A percentile compares a stretch with the other conserved stretches of the same genome.
Evolutionary conservation across 73 alveolate species (phyloP).

Genomic region (Blepharisma japonicum): DNA sequence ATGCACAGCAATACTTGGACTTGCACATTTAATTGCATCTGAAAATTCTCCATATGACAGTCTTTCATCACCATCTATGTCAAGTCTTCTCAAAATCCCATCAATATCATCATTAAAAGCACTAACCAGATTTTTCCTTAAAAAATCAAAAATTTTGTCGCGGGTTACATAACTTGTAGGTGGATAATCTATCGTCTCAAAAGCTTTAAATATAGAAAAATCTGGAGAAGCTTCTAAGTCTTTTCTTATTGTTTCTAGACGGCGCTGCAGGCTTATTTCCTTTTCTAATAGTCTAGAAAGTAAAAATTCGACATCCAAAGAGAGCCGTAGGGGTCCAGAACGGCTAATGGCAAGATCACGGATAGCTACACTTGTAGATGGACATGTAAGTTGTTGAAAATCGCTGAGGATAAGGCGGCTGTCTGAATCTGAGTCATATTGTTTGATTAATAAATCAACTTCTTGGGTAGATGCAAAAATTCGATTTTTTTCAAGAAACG

Average conservation of each 20-base stretch:
- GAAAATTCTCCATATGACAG: neutral
- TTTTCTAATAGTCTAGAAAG: too few species aligned
- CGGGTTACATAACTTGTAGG: neutral
- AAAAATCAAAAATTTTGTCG: neutral
- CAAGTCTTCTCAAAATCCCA: neutral
- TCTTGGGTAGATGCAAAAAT: conserved; percentile 27
- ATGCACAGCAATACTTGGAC: neutral
- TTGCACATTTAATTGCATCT: neutral
- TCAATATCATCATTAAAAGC: conserved; percentile 6
- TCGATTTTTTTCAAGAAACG: conserved; percentile 34
- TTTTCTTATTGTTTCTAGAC: too few species aligned
- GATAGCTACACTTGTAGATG: conserved; percentile 18
- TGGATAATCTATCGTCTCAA: neutral
- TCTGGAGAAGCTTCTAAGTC: neutral
- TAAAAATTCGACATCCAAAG: too few species aligned
- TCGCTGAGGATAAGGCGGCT: conserved; percentile 33
- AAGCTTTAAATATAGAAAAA: neutral
- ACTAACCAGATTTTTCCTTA: neutral
- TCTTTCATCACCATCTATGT: neutral
- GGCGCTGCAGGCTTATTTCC: too few species aligned
- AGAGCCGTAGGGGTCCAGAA: too few species aligned
- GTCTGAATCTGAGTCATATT: conserved; percentile 26
- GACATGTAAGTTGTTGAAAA: neutral
- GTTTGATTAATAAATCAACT: conserved; percentile 19
- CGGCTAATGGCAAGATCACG: conserved; percentile 4